Evolutionary conservation across 805 yeast genomes (phyloP).

Genomic region (Metschnikowia peoriensis): DNA sequence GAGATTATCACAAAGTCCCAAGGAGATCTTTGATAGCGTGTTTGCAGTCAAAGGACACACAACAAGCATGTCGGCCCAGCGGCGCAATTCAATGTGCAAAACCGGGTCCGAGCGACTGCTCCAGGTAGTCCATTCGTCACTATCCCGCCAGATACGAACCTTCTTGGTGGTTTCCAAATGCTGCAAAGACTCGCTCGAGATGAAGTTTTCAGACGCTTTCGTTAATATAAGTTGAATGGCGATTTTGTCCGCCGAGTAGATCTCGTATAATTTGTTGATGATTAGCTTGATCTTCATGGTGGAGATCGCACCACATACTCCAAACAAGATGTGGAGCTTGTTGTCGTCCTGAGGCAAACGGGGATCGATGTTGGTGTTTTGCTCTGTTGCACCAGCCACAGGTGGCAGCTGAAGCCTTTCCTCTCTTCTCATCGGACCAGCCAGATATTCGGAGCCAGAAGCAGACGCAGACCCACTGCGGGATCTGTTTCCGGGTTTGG

Average conservation of each 20-base stretch:
- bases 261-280: conserved; percentile 50
- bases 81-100: conserved; percentile 86
- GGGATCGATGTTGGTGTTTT: conserved; percentile 55
- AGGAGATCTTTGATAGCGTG: conserved; percentile 81
- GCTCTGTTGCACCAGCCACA: conserved; percentile 27
- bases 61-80: conserved; percentile 94
- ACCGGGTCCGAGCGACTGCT: conserved; percentile 83
- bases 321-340: conserved; percentile 53
- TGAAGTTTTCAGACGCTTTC: conserved; percentile 51
- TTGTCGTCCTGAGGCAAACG: conserved; percentile 61
- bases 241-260: conserved; percentile 49
- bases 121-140: conserved; percentile 73
- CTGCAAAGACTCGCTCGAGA: conserved; percentile 44
- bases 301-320: conserved; percentile 58
- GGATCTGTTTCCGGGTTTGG: conserved; percentile 30
- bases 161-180: conserved; percentile 39
- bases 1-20: conserved; percentile 90
- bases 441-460: conserved; percentile 24
- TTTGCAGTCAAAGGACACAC: conserved; percentile 96
- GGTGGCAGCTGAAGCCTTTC: conserved; percentile 20
- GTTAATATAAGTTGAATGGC: conserved; percentile 56
- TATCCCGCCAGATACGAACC: conserved; percentile 55
- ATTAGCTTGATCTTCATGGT: conserved; percentile 51
- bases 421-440: conserved; percentile 11
- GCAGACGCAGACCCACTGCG: conserved; percentile 40